These are phyloP conservation scores for Phytophthora litchii DNA, from an alignment of 352 stramenopile genomes.

Conservation along the genomic window DNA sequence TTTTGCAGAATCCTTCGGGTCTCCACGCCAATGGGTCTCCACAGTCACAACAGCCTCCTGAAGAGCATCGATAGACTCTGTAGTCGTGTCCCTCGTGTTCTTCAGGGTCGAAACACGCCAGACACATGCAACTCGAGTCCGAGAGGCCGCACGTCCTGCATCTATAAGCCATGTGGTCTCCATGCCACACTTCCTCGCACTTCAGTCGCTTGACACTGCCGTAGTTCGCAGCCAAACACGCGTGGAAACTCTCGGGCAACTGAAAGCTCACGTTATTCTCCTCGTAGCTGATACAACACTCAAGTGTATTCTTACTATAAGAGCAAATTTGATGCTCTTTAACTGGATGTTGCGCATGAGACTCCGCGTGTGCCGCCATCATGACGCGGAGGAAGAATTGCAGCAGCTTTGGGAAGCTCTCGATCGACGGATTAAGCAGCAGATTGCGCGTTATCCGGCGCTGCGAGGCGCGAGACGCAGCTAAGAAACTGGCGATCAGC, in stretches of 20 bases:
- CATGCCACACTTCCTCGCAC: conserved; percentile 89
- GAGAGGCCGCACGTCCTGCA: conserved; percentile 82
- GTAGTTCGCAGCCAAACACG: conserved; percentile 57
- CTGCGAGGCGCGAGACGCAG: conserved; percentile 42
- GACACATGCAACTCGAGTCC: conserved; percentile 89
- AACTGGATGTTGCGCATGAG: conserved; percentile 19
- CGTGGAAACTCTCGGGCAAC: conserved; percentile 47
- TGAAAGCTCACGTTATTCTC: conserved; percentile 30
- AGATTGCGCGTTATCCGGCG: conserved; percentile 41
- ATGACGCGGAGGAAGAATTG: conserved; percentile 73
- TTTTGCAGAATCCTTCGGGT: conserved; percentile 79
- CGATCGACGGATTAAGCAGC: conserved; percentile 23
- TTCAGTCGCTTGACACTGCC: conserved; percentile 76
- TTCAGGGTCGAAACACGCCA: conserved; percentile 78
- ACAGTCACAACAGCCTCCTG: conserved; percentile 83
- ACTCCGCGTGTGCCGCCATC: conserved; percentile 52
- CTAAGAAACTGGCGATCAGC: conserved; percentile 50
- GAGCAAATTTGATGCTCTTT: conserved; percentile 15
- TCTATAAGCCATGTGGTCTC: conserved; percentile 87
- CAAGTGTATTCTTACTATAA: conserved; percentile 41
- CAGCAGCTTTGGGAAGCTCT: conserved; percentile 54
- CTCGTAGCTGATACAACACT: conserved; percentile 43
- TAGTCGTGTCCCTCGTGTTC: conserved; percentile 86
- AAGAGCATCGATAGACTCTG: conserved; percentile 81
- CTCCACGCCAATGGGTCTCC: conserved; percentile 83